Base-by-base conservation (phyloP, 2,329 filamentous ascomycete genomes). In the Pseudopithomyces maydicus region DNA sequence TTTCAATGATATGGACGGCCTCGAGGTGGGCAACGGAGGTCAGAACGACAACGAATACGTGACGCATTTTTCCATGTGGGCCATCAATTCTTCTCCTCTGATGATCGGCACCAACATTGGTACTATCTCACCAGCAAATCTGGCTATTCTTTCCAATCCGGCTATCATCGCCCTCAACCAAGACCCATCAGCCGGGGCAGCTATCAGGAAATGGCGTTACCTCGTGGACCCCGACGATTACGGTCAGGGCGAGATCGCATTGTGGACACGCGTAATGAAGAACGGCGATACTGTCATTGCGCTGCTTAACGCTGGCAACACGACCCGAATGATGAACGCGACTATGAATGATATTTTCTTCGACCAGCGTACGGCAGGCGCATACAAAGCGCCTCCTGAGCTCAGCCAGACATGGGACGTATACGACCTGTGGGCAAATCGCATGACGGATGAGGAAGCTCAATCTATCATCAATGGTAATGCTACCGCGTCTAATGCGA, bases 311-410 rank as follows among this genome's bases (percentile, higher is more conserved):
- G 80, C 77, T 6, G 80, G 75, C 20, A 77, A 80, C 56, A 68
- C 65, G 5, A 68, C 72, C 0, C 69, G 75, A 15, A 74, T 68
- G 3, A 79, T 86, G 79, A 81, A 80, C 54, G 81, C 80, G 17
- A 80, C 81, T 1, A 76, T 84, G 3, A 72, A 73, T 19, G 83
- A 85, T 39, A 81, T 86, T 53, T 85, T 85, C 69, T 69, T 80
- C 47, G 80, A 82, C 58, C 72, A 74, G 35, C 79, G 80, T 3
- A 75, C 76, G 0, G 72, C 68, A 1, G 78, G 78, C 22, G 78
- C 78, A 1, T 70, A 74, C 46, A 57, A 66, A 23, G 63, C 70
- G 1, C 79, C 79, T 0, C 56, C 69, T 1, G 74, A 82, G 66
- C 68, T 79, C 0, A 65, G 73, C 22, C 68, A 78, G 59, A 72